These are phyloP conservation scores for Yarrowia bubula DNA, from an alignment of 805 yeast species.

Conservation along the genomic window DNA sequence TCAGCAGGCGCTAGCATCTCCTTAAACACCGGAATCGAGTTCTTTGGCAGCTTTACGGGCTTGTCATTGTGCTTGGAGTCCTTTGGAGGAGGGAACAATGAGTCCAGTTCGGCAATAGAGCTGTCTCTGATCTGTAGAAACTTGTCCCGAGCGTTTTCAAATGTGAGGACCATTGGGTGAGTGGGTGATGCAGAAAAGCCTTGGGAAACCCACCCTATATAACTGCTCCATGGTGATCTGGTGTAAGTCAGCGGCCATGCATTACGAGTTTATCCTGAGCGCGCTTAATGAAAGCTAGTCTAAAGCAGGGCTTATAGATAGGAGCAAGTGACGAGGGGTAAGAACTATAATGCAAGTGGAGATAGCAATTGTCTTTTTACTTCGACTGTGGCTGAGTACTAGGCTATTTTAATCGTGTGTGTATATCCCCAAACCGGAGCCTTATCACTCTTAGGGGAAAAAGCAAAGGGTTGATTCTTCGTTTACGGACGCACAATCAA, in stretches of 20 bases:
- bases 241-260: slow-evolving; percentile 13
- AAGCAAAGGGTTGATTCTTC: too few species aligned
- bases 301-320: background rate
- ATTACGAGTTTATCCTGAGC: background rate
- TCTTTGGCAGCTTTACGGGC: slow-evolving; percentile 30
- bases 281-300: slow-evolving; percentile 13
- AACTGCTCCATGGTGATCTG: background rate
- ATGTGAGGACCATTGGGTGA: slow-evolving; percentile 16
- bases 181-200: too few species aligned
- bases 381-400: too few species aligned
- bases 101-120: slow-evolving; percentile 30
- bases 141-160: background rate
- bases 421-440: too few species aligned
- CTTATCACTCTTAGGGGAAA: too few species aligned
- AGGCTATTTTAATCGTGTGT: too few species aligned
- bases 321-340: background rate
- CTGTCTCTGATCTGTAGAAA: slow-evolving; percentile 29
- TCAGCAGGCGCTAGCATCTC: slow-evolving; percentile 29
- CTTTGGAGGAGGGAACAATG: slow-evolving; percentile 30
- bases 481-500: too few species aligned
- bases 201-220: too few species aligned
- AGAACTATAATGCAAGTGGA: background rate
- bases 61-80: slow-evolving; percentile 29
- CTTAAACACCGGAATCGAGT: slow-evolving; percentile 31
- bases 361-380: background rate